phyloP scores from a whole-genome alignment of 176 grass and related monocot genomes.

The Ensete glaucum region DNA sequence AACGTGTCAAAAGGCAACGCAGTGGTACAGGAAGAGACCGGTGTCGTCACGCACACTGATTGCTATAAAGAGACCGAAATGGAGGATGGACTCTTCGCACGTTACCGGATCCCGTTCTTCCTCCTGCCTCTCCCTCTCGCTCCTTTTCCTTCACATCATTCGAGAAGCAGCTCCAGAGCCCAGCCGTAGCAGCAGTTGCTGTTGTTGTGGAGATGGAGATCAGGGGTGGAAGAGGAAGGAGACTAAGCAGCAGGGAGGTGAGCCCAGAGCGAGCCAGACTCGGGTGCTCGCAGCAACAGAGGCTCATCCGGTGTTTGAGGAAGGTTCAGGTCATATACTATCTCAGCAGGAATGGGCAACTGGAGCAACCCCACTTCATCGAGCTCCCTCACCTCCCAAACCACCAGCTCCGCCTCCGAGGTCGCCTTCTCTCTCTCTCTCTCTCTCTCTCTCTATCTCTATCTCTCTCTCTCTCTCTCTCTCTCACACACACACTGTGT shows the following conservation, averaged over 20 bases:
- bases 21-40: too few relatives aligned
- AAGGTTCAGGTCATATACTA: constrained; percentile 94
- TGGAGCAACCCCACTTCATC: constrained; percentile 98
- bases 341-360: constrained; percentile 83
- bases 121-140: neutral
- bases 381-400: constrained; percentile 71
- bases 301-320: constrained; percentile 37
- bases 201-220: constrained; percentile 27
- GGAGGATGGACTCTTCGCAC: neutral
- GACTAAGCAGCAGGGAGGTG: constrained; percentile 40
- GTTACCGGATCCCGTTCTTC: neutral
- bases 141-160: neutral
- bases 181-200: neutral
- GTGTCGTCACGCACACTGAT: too few relatives aligned
- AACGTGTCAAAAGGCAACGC: too few relatives aligned
- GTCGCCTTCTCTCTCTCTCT: constrained; percentile 19
- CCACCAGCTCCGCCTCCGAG: constrained; percentile 88
- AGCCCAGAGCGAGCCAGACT: constrained; percentile 56
- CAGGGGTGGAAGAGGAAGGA: constrained; percentile 27
- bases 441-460: neutral
- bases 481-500: neutral
- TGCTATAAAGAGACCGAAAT: too few relatives aligned
- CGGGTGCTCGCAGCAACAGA: constrained; percentile 25
- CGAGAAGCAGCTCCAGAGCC: neutral
- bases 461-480: neutral